Evolutionary conservation across 352 stramenopile genomes (phyloP), one percentile per base, ranked within the genome.

Genomic region (Salisapilia sapeloensis): DNA sequence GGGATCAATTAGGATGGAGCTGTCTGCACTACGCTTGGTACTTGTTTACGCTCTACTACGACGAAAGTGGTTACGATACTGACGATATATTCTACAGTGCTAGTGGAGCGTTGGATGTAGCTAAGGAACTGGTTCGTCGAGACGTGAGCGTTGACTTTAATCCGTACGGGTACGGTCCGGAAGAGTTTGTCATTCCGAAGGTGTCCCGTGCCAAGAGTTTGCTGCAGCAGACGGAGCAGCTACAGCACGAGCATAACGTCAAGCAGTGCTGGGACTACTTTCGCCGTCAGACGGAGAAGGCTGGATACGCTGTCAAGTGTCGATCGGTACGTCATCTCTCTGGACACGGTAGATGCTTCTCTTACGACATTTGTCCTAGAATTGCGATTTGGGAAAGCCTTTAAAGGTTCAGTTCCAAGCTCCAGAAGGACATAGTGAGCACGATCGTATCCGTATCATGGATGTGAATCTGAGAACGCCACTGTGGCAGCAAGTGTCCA

Each of bases 11-110:
- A 21, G 72, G 75, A 18, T 91, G 75, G 75, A 91, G 53, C 50
- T 91, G 75, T 29, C 36, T 91, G 16, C 75, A 91, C 38, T 84
- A 91, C 38, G 75, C 75, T 17, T 91, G 75, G 72, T 87, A 64
- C 22, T 50, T 8, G 19, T 13, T 4, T 20, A n/a, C 16, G 24
- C 10, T 28, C 7, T 15, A 6, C 13, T 47, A 10, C 4, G 3
- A 30, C 19, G 12, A 11, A 15, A 18, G 12, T 31, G 18, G n/a
- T 8, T 33, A 7, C 29, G 2, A 30, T 15, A 13, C 3, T 21
- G 14, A 6, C 11, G 13, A 27, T 28, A 14, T 5, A 28, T 28
- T 6, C 7, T 50, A 15, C 29, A 87, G 72, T 40, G 75, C 75
- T 0, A 74, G 59, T 12, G 75, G 75, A 27, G 69, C 75, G 2